Percentiles rank a stretch among this genome's conserved stretches.
phyloP scores from a whole-genome alignment of 441 rosid species.

The Brassica hybrid region DNA sequence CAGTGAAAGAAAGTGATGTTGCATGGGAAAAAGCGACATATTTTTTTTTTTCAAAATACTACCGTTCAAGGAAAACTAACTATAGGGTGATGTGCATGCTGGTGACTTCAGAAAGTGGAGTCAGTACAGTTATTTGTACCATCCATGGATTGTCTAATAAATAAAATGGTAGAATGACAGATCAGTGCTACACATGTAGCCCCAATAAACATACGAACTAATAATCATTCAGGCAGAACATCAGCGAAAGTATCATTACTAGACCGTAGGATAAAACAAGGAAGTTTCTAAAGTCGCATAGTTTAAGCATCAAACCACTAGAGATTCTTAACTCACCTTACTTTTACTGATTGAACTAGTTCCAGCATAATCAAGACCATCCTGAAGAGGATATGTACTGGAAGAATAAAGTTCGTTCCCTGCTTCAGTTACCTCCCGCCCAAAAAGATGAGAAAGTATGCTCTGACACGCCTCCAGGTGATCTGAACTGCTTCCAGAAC shows the following conservation, averaged over 20 bases:
- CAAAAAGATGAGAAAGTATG: slow-evolving; percentile 88
- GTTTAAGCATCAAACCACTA: slow-evolving; percentile 10
- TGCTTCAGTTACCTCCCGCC: slow-evolving; percentile 56
- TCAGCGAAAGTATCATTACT: not conserved
- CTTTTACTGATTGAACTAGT: slow-evolving; percentile 68
- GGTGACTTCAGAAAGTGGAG: slow-evolving; percentile 29
- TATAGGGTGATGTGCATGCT: slow-evolving; percentile 9
- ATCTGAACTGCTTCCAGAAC: slow-evolving; percentile 59
- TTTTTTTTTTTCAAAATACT: not conserved
- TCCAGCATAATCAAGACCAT: slow-evolving; percentile 57
- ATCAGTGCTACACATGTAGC: slow-evolving; percentile 13
- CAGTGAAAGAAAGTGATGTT: slow-evolving; percentile 4
- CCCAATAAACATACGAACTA: slow-evolving; percentile 17
- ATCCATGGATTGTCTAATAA: slow-evolving; percentile 18
- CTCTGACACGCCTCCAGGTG: slow-evolving; percentile 80
- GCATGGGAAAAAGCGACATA: not conserved
- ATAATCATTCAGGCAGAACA: slow-evolving; percentile 7
- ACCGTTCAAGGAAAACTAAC: slow-evolving; percentile 8
- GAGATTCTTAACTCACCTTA: slow-evolving; percentile 61
- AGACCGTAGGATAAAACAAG: slow-evolving; percentile 7
- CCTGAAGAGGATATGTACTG: slow-evolving; percentile 51
- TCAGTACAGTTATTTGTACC: slow-evolving; percentile 21
- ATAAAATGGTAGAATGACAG: slow-evolving; percentile 7
- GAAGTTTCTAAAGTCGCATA: slow-evolving; percentile 47
- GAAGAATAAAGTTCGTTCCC: slow-evolving; percentile 49